phyloP scores from a whole-genome alignment of 495 filamentous ascomycete species.

The Saxispiralis lemnorum region DNA sequence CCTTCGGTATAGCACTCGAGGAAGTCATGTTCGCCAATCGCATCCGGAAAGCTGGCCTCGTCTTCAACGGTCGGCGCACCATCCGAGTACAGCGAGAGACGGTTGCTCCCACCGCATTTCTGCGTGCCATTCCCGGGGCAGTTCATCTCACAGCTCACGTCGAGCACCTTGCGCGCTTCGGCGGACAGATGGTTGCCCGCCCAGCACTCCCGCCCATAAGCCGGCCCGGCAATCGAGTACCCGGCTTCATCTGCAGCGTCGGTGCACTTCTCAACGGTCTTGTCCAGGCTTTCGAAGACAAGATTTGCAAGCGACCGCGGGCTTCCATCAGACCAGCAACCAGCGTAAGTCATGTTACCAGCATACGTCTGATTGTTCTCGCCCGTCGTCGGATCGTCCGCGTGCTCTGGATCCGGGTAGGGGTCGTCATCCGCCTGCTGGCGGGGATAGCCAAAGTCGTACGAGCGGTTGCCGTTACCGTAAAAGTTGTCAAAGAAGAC shows the following conservation, averaged over 20 bases:
- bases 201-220: constrained; percentile 10
- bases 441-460: constrained; percentile 15
- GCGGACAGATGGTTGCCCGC: constrained; percentile 10
- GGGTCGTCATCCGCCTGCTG: constrained; percentile 13
- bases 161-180: constrained; percentile 5
- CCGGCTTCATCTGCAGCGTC: constrained; percentile 15
- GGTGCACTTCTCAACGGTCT: constrained; percentile 14
- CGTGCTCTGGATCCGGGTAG: constrained; percentile 7
- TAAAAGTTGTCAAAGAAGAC: constrained; percentile 17
- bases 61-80: not conserved
- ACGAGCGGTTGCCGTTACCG: constrained; percentile 8
- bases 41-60: constrained; percentile 1
- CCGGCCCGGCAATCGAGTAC: constrained; percentile 22
- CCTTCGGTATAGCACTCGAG: constrained; percentile 6
- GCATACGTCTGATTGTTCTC: constrained; percentile 11
- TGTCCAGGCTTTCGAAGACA: constrained; percentile 4
- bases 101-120: constrained; percentile 11
- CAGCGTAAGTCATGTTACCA: constrained; percentile 12
- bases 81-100: constrained; percentile 22
- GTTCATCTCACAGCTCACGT: constrained; percentile 2
- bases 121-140: constrained; percentile 11
- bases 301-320: constrained; percentile 2
- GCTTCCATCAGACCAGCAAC: constrained; percentile 13
- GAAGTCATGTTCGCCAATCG: not conserved
- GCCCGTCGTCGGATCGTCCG: not conserved